Evolutionary conservation across 2,329 filamentous ascomycete species (phyloP), one percentile per base, ranked within the genome.

Genomic region (Apiospora aurea): DNA sequence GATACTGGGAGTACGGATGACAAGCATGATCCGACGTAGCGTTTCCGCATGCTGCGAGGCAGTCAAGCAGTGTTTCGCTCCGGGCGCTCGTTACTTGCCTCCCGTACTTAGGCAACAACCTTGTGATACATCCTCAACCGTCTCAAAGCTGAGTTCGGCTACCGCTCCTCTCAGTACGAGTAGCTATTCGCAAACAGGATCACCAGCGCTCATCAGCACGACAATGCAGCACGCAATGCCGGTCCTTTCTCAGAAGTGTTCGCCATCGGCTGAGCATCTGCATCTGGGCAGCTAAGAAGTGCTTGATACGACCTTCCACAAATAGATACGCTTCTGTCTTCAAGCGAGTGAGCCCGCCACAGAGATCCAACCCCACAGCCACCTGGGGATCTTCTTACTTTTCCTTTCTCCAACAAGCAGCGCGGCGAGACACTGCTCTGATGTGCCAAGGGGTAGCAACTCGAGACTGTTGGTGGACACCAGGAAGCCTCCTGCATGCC

Each of bases 301-400:
- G 57, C 34, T 38, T 64, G 29, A 64, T 64, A 64, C 57, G 57
- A 64, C 57, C 57, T 64, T 64, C 57, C 57, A 41, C 57, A 64
- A 64, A 64, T 64, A 64, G 57, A 64, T 41, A 64, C 57, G 57
- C 10, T 41, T 18, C 21, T 41, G 34, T 41, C 13, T n/a, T 14
- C 34, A 64, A 64, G 57, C 57, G 57, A 64, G 57, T 64, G 34
- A 64, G 57, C 57, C 57, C 34, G 57, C 57, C 57, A 64, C 57
- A 61, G 18, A 64, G 57, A 64, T 64, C 21, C 21, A 64, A 41
- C 57, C 57, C 34, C 57, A 64, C 57, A 64, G 57, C 57, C 57
- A 64, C 57, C 46, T 51, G 49, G n/a, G 10, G 8, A 14, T 51
- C 41, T 64, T 29, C 21, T 41, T 41, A 38, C 29, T 41, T 64